Percentiles rank a stretch among this genome's conserved stretches.
phyloP scores from a whole-genome alignment of 306 rosid genomes.

The Vigna reflexopilosa region DNA sequence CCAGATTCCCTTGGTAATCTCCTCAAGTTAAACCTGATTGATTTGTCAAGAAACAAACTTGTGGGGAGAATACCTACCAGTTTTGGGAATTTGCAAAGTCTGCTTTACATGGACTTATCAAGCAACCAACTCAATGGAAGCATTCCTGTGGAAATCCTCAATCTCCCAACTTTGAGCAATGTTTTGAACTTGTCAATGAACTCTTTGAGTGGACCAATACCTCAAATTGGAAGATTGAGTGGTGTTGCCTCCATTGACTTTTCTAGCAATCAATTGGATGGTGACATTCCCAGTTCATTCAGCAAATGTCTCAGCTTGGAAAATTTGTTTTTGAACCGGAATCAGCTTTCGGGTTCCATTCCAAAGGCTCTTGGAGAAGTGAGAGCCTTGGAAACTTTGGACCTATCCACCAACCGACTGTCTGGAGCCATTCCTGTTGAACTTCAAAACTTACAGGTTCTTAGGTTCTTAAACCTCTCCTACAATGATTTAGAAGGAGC shows the following conservation, averaged over 20 bases:
- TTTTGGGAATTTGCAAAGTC: conserved; percentile 58
- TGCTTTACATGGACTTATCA: conserved; percentile 71
- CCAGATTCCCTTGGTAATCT: conserved; percentile 70
- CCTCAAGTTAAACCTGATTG: conserved; percentile 53
- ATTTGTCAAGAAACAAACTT: conserved; percentile 66
- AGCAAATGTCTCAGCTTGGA: conserved; percentile 66
- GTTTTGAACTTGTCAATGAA: conserved; percentile 68
- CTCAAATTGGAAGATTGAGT: conserved; percentile 52
- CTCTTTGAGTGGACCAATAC: conserved; percentile 67
- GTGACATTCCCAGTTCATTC: conserved; percentile 65
- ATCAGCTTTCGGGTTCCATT: conserved; percentile 69
- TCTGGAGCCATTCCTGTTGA: conserved; percentile 68
- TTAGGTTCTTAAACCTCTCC: conserved; percentile 63
- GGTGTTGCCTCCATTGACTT: conserved; percentile 60
- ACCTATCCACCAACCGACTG: conserved; percentile 77
- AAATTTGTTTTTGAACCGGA: conserved; percentile 54
- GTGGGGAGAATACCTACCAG: conserved; percentile 53
- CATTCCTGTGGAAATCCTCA: conserved; percentile 63
- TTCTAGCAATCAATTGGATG: conserved; percentile 61
- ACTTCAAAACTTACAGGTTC: conserved; percentile 55
- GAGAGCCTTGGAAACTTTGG: conserved; percentile 66
- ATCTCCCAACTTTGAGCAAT: conserved; percentile 58
- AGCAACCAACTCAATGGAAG: conserved; percentile 68
- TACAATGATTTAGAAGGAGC: conserved; percentile 70
- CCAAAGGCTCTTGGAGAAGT: conserved; percentile 59